phyloP scores from a whole-genome alignment of 2,329 filamentous ascomycete genomes.

The Dendryphion nanum region DNA sequence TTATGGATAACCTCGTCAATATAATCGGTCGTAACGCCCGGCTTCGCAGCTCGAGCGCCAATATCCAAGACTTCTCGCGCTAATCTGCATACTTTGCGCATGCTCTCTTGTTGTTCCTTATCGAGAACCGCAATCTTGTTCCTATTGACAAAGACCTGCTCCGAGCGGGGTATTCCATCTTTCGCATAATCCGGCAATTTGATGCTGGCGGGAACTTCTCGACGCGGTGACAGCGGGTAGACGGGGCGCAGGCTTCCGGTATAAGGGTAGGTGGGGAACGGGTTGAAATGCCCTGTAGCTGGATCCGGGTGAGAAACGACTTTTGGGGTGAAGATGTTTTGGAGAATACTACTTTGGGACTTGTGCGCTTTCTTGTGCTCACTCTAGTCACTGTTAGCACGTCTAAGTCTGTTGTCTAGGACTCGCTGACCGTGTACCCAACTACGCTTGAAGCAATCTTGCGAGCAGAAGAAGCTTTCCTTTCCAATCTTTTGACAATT shows the following conservation, averaged over 20 bases:
- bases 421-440: constrained; percentile 80
- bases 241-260: constrained; percentile 81
- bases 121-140: constrained; percentile 84
- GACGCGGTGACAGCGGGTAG: constrained; percentile 53
- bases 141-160: constrained; percentile 64
- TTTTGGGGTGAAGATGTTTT: constrained; percentile 72
- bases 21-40: constrained; percentile 94
- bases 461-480: constrained; percentile 94
- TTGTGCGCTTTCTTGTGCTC: constrained; percentile 86
- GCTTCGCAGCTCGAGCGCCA: constrained; percentile 76
- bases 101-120: constrained; percentile 76
- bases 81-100: constrained; percentile 87
- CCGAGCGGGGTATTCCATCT: constrained; percentile 71
- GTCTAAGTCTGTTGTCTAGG: too few species aligned
- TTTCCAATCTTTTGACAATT: constrained; percentile 89
- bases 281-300: constrained; percentile 88
- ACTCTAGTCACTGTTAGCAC: constrained; percentile 53
- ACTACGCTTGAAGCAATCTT: constrained; percentile 98
- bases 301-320: constrained; percentile 87
- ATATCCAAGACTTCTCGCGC: constrained; percentile 91
- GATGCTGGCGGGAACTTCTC: constrained; percentile 72
- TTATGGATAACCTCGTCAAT: constrained; percentile 95
- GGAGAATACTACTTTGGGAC: constrained; percentile 71
- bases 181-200: constrained; percentile 82
- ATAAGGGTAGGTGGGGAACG: constrained; percentile 83